These are phyloP conservation scores for Myochromella boudieri DNA, from an alignment of 768 basidiomycete species.

Conservation along the genomic window DNA sequence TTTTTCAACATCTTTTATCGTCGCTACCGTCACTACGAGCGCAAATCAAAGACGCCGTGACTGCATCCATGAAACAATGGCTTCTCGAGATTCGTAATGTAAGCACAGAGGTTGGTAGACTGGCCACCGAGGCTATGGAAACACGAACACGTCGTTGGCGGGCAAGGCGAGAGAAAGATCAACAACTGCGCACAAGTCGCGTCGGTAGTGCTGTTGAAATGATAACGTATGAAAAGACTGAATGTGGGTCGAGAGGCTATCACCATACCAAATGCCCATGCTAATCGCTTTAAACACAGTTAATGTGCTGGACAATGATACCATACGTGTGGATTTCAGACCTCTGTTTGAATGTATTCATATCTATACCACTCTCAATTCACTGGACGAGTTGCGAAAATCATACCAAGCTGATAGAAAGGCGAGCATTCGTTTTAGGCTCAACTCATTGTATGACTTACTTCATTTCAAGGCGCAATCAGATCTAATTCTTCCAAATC, in stretches of 20 bases:
- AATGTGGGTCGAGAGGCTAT: conserved; percentile 65
- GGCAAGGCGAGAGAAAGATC: conserved; percentile 79
- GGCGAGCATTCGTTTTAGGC: conserved; percentile 35
- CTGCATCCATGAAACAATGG: conserved; percentile 96
- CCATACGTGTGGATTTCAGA: conserved; percentile 87
- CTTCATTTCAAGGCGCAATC: conserved; percentile 79
- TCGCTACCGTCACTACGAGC: conserved; percentile 87
- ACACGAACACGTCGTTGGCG: conserved; percentile 80
- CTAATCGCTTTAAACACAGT: conserved; percentile 43
- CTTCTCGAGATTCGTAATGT: conserved; percentile 90
- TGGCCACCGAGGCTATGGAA: conserved; percentile 92
- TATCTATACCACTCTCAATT: conserved; percentile 89
- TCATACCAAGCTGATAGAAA: conserved; percentile 98
- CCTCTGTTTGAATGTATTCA: conserved; percentile 97
- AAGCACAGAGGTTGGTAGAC: conserved; percentile 79
- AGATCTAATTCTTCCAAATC: conserved; percentile 83
- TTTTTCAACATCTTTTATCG: conserved; percentile 88
- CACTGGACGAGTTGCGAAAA: conserved; percentile 84
- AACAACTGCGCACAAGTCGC: conserved; percentile 68
- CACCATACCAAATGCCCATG: neutral
- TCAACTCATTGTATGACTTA: neutral
- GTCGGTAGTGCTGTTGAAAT: conserved; percentile 92
- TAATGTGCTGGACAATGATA: conserved; percentile 89
- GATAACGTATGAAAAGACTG: conserved; percentile 90
- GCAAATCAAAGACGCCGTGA: conserved; percentile 92